Evolutionary conservation across 2,329 filamentous ascomycete genomes (phyloP).

Genomic region (Pyrenophora graminea): DNA sequence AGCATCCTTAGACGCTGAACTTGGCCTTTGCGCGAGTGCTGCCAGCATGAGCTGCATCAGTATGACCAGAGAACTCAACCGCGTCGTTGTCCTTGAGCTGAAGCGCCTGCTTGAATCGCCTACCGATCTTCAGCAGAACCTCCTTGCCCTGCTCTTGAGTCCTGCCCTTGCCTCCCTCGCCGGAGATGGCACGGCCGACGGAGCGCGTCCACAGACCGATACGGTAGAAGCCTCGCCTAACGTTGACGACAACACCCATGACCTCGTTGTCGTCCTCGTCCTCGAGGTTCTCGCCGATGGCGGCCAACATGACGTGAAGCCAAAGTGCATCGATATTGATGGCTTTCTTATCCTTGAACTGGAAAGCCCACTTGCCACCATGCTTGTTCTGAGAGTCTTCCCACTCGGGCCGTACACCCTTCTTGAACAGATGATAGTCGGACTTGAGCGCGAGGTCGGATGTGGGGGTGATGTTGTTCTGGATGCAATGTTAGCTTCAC

Average conservation of each 20-base stretch:
- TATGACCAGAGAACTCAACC: constrained; percentile 96
- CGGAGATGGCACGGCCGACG: constrained; percentile 80
- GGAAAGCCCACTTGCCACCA: constrained; percentile 98
- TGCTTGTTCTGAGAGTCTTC: constrained; percentile 99
- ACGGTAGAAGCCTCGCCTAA: constrained; percentile 97
- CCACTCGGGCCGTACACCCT: constrained; percentile 95
- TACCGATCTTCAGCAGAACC: constrained; percentile 80
- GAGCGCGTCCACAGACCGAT: constrained; percentile 97
- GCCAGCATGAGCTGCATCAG: constrained; percentile 87
- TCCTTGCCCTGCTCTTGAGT: constrained; percentile 81
- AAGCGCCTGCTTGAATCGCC: constrained; percentile 89
- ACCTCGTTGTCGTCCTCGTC: constrained; percentile 93
- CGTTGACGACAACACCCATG: constrained; percentile 99
- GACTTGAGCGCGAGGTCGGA: constrained; percentile 96
- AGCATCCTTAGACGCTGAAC: constrained; percentile 70
- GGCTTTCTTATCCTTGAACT: constrained; percentile 92
- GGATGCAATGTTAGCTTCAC: constrained; percentile 17
- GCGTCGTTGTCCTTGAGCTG: constrained; percentile 74
- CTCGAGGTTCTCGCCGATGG: constrained; percentile 97
- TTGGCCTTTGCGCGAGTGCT: constrained; percentile 97
- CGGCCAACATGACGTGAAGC: constrained; percentile 95
- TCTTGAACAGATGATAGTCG: constrained; percentile 99
- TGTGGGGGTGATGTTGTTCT: constrained; percentile 99
- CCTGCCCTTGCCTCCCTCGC: constrained; percentile 76
- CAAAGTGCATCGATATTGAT: constrained; percentile 93